phyloP scores from a whole-genome alignment of 495 filamentous ascomycete genomes.

The Saxophila tyrrhenica region DNA sequence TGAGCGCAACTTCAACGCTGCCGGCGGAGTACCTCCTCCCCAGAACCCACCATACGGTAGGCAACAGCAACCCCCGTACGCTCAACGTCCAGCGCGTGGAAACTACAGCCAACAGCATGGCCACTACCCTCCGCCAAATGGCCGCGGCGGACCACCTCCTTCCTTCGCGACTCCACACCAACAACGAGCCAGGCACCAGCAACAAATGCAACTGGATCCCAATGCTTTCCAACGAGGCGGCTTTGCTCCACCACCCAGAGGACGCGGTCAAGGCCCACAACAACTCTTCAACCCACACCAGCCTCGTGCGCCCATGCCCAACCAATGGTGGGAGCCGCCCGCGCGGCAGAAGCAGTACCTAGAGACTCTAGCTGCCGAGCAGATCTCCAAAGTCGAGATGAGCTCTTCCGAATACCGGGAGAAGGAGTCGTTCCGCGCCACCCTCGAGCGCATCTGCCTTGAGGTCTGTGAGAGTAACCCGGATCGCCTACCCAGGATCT shows the following conservation, averaged over 20 bases:
- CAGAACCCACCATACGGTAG: neutral
- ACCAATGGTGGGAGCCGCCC: neutral
- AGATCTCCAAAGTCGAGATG: conserved; percentile 27
- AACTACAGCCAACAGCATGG: neutral
- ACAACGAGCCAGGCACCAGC: conserved; percentile 1
- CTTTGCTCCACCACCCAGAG: neutral
- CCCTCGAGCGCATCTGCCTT: conserved; percentile 46
- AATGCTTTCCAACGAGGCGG: conserved; percentile 14
- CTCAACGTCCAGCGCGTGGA: neutral
- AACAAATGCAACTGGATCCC: conserved; percentile 13
- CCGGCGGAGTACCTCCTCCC: neutral
- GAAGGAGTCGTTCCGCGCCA: conserved; percentile 50
- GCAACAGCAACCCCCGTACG: neutral
- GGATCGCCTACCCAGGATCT: conserved; percentile 33
- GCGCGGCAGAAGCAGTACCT: conserved; percentile 22
- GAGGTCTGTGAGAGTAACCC: conserved; percentile 41
- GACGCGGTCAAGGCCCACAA: neutral
- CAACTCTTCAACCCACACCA: conserved; percentile 16
- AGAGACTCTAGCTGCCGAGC: conserved; percentile 18
- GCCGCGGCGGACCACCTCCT: neutral
- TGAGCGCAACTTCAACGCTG: neutral
- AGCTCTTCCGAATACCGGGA: conserved; percentile 39
- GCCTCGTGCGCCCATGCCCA: neutral
- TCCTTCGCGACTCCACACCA: neutral
- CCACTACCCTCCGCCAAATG: neutral